Evolutionary conservation across 129 eudicot species (phyloP), one percentile per base, ranked within the genome.

Genomic region (Mikania micrantha): DNA sequence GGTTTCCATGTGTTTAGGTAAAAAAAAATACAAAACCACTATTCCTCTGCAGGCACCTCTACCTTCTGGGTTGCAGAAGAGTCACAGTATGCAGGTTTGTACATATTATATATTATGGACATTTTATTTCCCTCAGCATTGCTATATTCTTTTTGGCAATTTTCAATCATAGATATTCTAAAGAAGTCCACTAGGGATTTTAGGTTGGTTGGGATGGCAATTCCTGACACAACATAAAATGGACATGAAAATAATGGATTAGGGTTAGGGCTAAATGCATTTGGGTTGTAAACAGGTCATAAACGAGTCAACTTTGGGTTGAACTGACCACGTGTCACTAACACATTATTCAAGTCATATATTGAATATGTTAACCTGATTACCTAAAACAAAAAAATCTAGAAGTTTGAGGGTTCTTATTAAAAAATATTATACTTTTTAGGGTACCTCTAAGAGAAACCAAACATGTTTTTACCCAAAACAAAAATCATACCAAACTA

Each of bases 21-120:
- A 15, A 56, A 65, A 34, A 41, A 20, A 50, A 29, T n/a, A 32
- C 4, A 32, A 54, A 77, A 49, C 71, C 31, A 50, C 48, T 21
- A 13, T 64, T 74, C 44, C 36, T 64, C 64, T 75, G 47, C 73
- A 91, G 96, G 80, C 70, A 39, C 67, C 72, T 70, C 58, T 74
- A 66, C 64, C 85, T 53, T 86, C 86, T 24, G 4, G 74, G 44
- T 63, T 91, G 35, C 95, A 83, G 52, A 91, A 91, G 76, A 87
- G 97, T 71, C 90, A 83, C 52, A 87, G 97, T 81, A 74, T 90
- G 88, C 97, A 84, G 97, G 97, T 90, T 57, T 29, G 80, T 64
- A 17, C 32, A 28, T 48, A 64, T 21, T 19, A 31, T 25, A 36
- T 53, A n/a, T 41, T 58, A 71, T 60, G n/a, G 22, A 39, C 41